phyloP scores from a whole-genome alignment of 1,284 basidiomycete genomes.

The Cerioporus squamosus region DNA sequence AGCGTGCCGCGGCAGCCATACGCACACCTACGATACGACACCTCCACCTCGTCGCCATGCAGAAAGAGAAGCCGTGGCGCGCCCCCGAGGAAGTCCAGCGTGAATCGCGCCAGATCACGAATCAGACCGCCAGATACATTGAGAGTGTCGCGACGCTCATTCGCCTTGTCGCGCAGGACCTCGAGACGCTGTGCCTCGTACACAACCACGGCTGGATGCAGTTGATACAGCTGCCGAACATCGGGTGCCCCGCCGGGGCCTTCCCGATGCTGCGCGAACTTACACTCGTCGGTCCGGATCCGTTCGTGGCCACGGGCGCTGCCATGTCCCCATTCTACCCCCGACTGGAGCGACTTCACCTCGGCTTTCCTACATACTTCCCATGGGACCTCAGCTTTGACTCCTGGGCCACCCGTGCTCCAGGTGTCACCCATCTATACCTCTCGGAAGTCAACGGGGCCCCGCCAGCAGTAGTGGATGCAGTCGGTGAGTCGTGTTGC shows the following conservation, averaged over 20 bases:
- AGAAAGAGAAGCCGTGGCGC: background rate
- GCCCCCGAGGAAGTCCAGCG: background rate
- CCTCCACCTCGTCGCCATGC: background rate
- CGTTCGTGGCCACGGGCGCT: background rate
- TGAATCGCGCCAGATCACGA: background rate
- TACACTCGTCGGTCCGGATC: slow-evolving; percentile 1
- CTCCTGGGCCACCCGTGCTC: background rate
- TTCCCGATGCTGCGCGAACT: slow-evolving; percentile 8
- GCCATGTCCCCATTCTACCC: background rate
- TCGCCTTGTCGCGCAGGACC: background rate
- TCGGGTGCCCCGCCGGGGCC: background rate
- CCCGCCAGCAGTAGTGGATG: too few relatives aligned
- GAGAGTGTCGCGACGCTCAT: background rate
- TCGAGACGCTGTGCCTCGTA: background rate
- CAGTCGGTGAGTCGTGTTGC: too few relatives aligned
- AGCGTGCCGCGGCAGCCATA: background rate
- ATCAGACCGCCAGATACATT: background rate
- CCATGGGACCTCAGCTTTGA: background rate
- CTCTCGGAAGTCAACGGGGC: background rate
- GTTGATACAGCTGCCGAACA: background rate
- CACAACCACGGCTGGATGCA: slow-evolving; percentile 2
- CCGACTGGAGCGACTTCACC: background rate
- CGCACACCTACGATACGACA: background rate
- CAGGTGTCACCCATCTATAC: background rate
- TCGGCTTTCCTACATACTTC: background rate